Percentiles rank a stretch among this genome's conserved stretches.
phyloP scores from a whole-genome alignment of 306 rosid genomes.

The Corylus americana region DNA sequence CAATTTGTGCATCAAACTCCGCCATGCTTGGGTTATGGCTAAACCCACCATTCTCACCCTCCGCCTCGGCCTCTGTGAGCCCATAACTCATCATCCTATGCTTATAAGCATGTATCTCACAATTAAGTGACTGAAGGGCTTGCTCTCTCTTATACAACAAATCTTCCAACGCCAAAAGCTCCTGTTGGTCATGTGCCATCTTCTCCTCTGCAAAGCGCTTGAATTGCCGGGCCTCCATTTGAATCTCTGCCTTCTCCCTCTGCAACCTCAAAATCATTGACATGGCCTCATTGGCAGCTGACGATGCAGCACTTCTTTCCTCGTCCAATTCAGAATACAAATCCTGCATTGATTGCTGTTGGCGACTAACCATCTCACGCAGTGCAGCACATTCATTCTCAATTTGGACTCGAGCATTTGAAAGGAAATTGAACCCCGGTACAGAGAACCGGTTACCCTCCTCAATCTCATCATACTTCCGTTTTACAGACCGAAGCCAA shows the following conservation, averaged over 20 bases:
- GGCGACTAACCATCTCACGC: constrained; percentile 77
- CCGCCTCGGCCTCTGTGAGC: constrained; percentile 68
- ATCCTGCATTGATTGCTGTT: constrained; percentile 70
- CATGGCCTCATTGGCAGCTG: constrained; percentile 99
- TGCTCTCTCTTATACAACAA: constrained; percentile 92
- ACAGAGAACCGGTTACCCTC: constrained; percentile 39
- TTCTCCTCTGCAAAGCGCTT: constrained; percentile 90
- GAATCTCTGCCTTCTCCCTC: constrained; percentile 97
- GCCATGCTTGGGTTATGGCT: constrained; percentile 25
- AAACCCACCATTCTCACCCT: constrained; percentile 37
- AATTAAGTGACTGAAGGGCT: constrained; percentile 77
- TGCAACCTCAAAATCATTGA: constrained; percentile 96
- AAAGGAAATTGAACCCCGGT: constrained; percentile 39
- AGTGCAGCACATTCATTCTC: constrained; percentile 79
- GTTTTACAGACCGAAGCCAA: constrained; percentile 84
- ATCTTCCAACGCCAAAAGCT: constrained; percentile 73
- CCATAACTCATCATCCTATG: constrained; percentile 95
- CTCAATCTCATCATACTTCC: constrained; percentile 75
- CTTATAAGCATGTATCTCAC: constrained; percentile 92
- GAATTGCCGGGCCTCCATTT: constrained; percentile 96
- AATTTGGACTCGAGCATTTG: constrained; percentile 60
- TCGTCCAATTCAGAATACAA: constrained; percentile 83
- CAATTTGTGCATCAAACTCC: constrained; percentile 54
- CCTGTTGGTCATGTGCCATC: constrained; percentile 87
- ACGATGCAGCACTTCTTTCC: constrained; percentile 90